Conservation (phyloP, 2,329 filamentous ascomycete species). For the Talaromyces sp. region DNA sequence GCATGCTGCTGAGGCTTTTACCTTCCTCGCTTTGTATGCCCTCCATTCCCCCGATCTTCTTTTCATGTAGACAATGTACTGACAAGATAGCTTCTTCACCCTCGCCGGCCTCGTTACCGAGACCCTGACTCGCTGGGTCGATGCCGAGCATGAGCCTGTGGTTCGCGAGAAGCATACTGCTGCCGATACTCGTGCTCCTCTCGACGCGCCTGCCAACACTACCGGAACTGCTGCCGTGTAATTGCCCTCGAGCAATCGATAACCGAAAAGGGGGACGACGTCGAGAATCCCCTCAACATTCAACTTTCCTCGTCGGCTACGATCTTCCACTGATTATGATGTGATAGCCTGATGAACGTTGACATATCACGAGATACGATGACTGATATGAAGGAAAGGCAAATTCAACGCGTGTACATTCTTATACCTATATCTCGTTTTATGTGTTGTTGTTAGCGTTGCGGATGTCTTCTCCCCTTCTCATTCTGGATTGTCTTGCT, state of each 20-base stretch:
- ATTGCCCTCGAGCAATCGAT: background rate
- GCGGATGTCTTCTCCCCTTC: background rate
- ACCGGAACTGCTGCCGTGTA: background rate
- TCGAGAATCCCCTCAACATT: background rate
- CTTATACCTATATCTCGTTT: background rate
- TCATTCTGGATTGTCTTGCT: background rate
- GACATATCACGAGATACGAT: background rate
- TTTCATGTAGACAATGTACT: background rate
- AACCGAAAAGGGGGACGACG: background rate
- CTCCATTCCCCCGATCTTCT: no score
- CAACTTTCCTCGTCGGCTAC: background rate
- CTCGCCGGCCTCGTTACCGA: slow-evolving; percentile 42
- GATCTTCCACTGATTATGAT: background rate
- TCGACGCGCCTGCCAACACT: slow-evolving; percentile 22
- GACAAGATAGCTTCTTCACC: slow-evolving; percentile 40
- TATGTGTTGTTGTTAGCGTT: background rate
- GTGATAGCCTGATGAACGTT: background rate
- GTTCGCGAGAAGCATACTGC: slow-evolving; percentile 28
- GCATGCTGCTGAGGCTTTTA: slow-evolving; percentile 45
- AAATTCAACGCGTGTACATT: slow-evolving; percentile 6
- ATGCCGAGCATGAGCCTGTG: slow-evolving; percentile 25
- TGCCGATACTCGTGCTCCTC: slow-evolving; percentile 9
- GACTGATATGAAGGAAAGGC: background rate
- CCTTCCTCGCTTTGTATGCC: slow-evolving; percentile 48
- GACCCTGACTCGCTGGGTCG: slow-evolving; percentile 36